Evolutionary conservation across 768 basidiomycete genomes (phyloP), one percentile per base, ranked within the genome.

Genomic region (Lyophyllum atratum): DNA sequence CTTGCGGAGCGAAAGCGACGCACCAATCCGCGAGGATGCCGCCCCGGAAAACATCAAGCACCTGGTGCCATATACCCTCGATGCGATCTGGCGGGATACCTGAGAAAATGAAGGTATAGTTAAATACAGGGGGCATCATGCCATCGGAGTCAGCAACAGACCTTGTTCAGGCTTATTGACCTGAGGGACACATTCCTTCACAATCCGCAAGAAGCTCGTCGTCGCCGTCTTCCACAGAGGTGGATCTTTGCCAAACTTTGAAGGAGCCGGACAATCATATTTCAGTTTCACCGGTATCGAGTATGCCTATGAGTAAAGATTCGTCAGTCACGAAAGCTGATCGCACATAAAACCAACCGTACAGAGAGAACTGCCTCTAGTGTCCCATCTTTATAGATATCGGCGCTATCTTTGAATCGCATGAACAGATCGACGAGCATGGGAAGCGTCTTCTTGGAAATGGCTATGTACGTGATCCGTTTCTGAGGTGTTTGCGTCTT

Each of bases 191-290:
- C 85, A 85, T 56, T 89, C 87, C 55, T 85, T 89, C 43, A 92
- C 87, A 29, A 92, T 80, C 14, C 78, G 77, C 65, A 95, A 74
- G 71, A 93, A 93, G 64, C 80, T 86, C 14, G 79, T 82, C 2
- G 90, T 93, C n/a, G 94, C 95, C 0, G 93, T 95, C 74, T 95
- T 95, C 96, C 96, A 98, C 2, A 99, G 74, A 0, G 95, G 94
- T 21, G 72, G 74, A 65, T 95, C 96, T 52, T 92, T 88, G 2
- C 92, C 93, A 66, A 85, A 93, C 67, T 89, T 94, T 39, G 90
- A 93, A 0, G 96, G 83, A 0, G 90, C 75, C 0, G 96, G 95
- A 69, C 95, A 97, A 33, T 96, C 93, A 61, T 98, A 96, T 72
- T 95, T 95, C 60, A 98, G 76, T 66, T 95, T 94, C 68, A 98